A percentile compares a stretch with the other conserved stretches of the same genome.
phyloP scores from a whole-genome alignment of 129 eudicot genomes.

The Centrapalus pauciflorus region DNA sequence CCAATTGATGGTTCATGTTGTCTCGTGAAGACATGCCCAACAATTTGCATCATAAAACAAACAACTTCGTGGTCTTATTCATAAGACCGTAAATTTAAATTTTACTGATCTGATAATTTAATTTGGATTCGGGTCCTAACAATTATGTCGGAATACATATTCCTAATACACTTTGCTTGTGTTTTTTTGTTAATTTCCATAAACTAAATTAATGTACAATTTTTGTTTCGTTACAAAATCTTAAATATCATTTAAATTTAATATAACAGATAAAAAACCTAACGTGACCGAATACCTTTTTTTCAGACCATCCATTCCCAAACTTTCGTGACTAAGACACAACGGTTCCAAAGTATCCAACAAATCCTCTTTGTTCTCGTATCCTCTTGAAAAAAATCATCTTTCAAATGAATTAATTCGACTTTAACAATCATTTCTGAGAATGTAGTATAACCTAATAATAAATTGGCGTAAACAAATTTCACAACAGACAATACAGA shows the following conservation, averaged over 20 bases:
- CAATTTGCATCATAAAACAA: neutral
- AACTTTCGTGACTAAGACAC: neutral
- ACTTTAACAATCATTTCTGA: neutral
- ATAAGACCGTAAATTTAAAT: too few species aligned
- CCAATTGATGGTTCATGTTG: slow-evolving; percentile 21
- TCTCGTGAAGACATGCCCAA: slow-evolving; percentile 28
- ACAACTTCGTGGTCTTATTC: too few species aligned
- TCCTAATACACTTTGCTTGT: too few species aligned
- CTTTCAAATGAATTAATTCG: too few species aligned
- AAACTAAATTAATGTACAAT: too few species aligned
- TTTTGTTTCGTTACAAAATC: neutral
- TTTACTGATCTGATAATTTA: too few species aligned
- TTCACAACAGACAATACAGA: neutral
- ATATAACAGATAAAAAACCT: neutral
- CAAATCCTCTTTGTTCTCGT: too few species aligned
- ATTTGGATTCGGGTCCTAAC: too few species aligned
- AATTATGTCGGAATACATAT: too few species aligned
- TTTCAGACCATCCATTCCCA: slow-evolving; percentile 5
- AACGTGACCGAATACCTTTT: neutral
- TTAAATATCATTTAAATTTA: neutral
- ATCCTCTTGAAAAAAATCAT: too few species aligned
- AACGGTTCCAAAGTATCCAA: neutral
- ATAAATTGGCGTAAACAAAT: neutral
- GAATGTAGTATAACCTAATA: neutral
- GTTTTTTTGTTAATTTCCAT: neutral